These are phyloP conservation scores for Penstemon davidsonii DNA, from an alignment of 257 asterid genomes.

Conservation along the genomic window DNA sequence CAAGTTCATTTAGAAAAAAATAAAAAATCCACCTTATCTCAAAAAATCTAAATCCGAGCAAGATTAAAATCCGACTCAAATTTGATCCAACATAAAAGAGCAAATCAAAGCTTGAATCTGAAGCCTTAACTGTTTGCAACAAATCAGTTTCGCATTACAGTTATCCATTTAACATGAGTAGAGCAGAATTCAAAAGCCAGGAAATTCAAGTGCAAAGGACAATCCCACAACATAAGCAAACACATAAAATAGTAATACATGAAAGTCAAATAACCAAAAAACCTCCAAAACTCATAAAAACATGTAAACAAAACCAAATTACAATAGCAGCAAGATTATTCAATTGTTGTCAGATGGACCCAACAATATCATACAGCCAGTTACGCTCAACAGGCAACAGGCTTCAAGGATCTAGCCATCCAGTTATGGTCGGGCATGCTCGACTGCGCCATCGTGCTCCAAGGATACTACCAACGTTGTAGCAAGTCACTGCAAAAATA, in stretches of 20 bases:
- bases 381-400: too few species aligned
- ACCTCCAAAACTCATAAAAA: constrained; percentile 21
- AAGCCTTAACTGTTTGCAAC: too few species aligned
- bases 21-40: too few species aligned
- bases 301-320: constrained; percentile 33
- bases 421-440: constrained; percentile 14
- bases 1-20: too few species aligned
- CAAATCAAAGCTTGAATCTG: too few species aligned
- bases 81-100: too few species aligned
- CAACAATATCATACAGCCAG: constrained; percentile 21
- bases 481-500: constrained; percentile 34
- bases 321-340: constrained; percentile 18
- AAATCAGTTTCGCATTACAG: too few species aligned
- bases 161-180: too few species aligned
- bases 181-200: too few species aligned
- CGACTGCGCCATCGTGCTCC: constrained; percentile 24
- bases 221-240: constrained; percentile 33
- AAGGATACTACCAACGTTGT: not conserved
- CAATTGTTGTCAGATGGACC: constrained; percentile 19
- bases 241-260: constrained; percentile 27
- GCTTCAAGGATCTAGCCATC: too few species aligned
- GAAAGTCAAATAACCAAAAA: constrained; percentile 24
- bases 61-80: too few species aligned
- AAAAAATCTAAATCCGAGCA: too few species aligned
- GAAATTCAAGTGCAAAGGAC: not conserved